Evolutionary conservation across 2,329 filamentous ascomycete species (phyloP).

Genomic region (Aspergillus ochraceus): DNA sequence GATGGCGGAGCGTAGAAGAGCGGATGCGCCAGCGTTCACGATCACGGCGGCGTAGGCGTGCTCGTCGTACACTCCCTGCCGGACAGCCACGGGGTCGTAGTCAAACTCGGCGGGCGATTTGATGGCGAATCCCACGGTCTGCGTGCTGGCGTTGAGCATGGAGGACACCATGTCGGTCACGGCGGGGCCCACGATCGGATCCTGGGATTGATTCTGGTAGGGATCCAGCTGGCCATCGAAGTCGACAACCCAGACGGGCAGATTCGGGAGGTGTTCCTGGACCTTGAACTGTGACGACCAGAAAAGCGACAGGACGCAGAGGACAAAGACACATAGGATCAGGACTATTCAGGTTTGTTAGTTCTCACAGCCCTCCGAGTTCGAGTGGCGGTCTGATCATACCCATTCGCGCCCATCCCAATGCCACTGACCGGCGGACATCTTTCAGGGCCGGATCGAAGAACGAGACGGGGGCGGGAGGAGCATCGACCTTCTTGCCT

Average conservation of each 20-base stretch:
- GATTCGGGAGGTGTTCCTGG: conserved; percentile 48
- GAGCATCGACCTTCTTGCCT: conserved; percentile 7
- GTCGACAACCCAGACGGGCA: conserved; percentile 62
- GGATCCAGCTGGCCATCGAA: conserved; percentile 60
- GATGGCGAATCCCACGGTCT: conserved; percentile 53
- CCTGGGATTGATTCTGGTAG: conserved; percentile 44
- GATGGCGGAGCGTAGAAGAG: conserved; percentile 57
- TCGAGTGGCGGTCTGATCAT: neutral
- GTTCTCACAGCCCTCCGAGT: neutral
- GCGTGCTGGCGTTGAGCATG: conserved; percentile 38
- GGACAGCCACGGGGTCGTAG: conserved; percentile 57
- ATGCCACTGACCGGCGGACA: conserved; percentile 19
- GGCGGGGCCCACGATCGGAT: conserved; percentile 56
- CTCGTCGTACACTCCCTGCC: conserved; percentile 60
- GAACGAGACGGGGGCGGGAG: conserved; percentile 26
- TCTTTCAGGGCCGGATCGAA: conserved; percentile 26
- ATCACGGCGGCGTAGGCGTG: conserved; percentile 62
- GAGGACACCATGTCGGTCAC: conserved; percentile 49
- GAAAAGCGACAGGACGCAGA: conserved; percentile 59
- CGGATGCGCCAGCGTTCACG: conserved; percentile 62
- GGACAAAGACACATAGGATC: conserved; percentile 56
- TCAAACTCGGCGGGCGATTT: conserved; percentile 53
- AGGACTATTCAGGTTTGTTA: conserved; percentile 15
- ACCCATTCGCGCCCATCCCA: conserved; percentile 27
- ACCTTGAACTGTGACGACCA: conserved; percentile 60